Conservation (phyloP, 257 asterid genomes). For the Salvia splendens region DNA sequence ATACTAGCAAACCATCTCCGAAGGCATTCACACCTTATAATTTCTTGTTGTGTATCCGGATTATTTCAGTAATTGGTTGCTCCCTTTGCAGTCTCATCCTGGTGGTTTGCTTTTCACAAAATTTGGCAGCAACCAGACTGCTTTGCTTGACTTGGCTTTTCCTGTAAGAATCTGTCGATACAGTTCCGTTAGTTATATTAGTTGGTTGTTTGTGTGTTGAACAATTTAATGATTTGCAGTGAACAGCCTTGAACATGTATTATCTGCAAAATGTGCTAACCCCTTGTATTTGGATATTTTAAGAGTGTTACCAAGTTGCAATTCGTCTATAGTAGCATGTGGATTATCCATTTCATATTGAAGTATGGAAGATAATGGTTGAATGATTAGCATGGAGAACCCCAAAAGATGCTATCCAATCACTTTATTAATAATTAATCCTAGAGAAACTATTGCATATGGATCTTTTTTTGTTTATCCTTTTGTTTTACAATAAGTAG, state of each 20-base stretch:
- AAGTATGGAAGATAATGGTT: conserved; percentile 12
- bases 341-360: conserved; percentile 22
- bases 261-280: conserved; percentile 8
- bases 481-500: not conserved
- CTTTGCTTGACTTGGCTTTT: conserved; percentile 83
- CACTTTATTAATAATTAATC: conserved; percentile 9
- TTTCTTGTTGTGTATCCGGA: conserved; percentile 11
- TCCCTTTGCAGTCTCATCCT: conserved; percentile 75
- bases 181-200: conserved; percentile 15
- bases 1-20: not conserved
- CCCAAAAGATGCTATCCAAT: too few species aligned
- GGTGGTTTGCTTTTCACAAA: conserved; percentile 83
- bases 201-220: conserved; percentile 25
- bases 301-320: conserved; percentile 15
- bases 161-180: conserved; percentile 54
- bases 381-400: not conserved
- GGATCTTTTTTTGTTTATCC: not conserved
- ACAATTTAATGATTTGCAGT: not conserved
- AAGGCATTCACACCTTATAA: conserved; percentile 5
- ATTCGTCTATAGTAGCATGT: conserved; percentile 4
- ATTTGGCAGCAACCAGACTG: conserved; percentile 86
- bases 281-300: conserved; percentile 2
- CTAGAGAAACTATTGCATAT: not conserved
- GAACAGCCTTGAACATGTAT: conserved; percentile 18
- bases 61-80: conserved; percentile 24